A percentile compares a stretch with the other conserved stretches of the same genome.
phyloP scores from a whole-genome alignment of 78 protist species.

The slime mould (Dictyostelium discoideum) region dicty_2.7 NC_007090.3:2263501-2264000 shows the following conservation, averaged over 20 bases:
- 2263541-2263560: background rate
- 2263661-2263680: background rate
- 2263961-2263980: too few species aligned
- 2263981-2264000: too few species aligned
- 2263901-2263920: background rate
- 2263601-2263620: background rate
- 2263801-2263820: too few species aligned
- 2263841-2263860: background rate
- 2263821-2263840: background rate
- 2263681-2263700: conserved; percentile 10
- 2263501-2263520: conserved; percentile 66
- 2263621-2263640: background rate
- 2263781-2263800: too few species aligned
- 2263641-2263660: background rate
- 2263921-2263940: too few species aligned
- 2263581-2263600: conserved; percentile 9
- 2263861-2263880: background rate
- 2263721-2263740: background rate
- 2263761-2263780: too few species aligned
- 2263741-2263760: background rate
- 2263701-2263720: conserved; percentile 17
- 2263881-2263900: background rate
- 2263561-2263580: conserved; percentile 20
- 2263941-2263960: too few species aligned
- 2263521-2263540: conserved; percentile 54